These are phyloP conservation scores for Lagenidium giganteum DNA, from an alignment of 352 stramenopile species.

Conservation along the genomic window DNA sequence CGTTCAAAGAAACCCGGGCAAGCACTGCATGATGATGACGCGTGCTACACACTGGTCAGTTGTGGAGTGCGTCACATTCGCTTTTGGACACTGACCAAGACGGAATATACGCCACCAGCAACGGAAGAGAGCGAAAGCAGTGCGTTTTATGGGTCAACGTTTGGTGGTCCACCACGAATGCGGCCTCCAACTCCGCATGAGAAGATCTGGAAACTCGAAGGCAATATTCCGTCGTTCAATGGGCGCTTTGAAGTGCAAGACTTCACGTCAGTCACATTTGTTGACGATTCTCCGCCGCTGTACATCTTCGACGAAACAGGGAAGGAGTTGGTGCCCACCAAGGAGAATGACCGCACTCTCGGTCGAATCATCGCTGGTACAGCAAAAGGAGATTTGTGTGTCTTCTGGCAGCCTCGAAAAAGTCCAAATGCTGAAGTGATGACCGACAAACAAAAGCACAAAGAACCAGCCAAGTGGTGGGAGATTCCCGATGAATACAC, in stretches of 20 bases:
- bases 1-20: conserved; percentile 48
- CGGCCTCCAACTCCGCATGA: conserved; percentile 47
- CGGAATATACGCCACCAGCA: conserved; percentile 31
- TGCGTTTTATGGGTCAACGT: conserved; percentile 56
- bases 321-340: conserved; percentile 38
- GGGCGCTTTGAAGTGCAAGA: conserved; percentile 63
- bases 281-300: conserved; percentile 59
- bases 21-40: conserved; percentile 61
- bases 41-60: conserved; percentile 67
- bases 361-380: conserved; percentile 58
- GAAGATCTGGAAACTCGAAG: conserved; percentile 71
- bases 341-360: conserved; percentile 44
- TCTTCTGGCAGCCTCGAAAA: conserved; percentile 58
- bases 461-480: conserved; percentile 68
- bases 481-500: conserved; percentile 65
- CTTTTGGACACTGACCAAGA: conserved; percentile 68
- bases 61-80: conserved; percentile 70
- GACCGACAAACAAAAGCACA: conserved; percentile 18
- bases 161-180: conserved; percentile 40
- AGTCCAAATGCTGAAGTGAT: conserved; percentile 28
- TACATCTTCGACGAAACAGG: conserved; percentile 47
- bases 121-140: conserved; percentile 48
- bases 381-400: conserved; percentile 55
- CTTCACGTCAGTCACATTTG: conserved; percentile 59
- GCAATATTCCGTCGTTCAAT: conserved; percentile 67